Evolutionary conservation across 2,329 filamentous ascomycete genomes (phyloP), one percentile per base, ranked within the genome.

Genomic region (Cordyceps farinosa): DNA sequence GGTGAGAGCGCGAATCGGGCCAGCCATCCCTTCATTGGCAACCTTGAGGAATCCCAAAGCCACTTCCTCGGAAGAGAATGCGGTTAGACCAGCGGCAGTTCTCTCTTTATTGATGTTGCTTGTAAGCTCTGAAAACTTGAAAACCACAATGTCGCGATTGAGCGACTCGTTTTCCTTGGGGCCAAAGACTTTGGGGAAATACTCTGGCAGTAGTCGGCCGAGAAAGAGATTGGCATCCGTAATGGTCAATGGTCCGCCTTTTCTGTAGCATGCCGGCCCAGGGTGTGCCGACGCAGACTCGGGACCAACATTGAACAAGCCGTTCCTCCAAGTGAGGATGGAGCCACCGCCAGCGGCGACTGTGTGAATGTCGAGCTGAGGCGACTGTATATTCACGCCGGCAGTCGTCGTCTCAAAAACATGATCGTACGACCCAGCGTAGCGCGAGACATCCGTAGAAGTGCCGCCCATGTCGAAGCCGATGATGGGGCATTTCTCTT

Each of bases 301-400:
- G 1, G 89, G 89, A 0, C 89, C 89, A 6, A 91, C 89, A 1
- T 87, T 84, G 66, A 92, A 90, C 2, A 92, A 78, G 0, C 89
- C 89, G 65, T 91, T 91, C 64, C 83, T 84, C 81, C 86, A 91
- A 69, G 87, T 88, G 0, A 92, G 77, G 17, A 86, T 80, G 1
- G 85, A 89, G n/a, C 88, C 88, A 65, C 90, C 90, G 22, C 90
- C 89, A 7, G 90, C 89, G 30, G 90, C 90, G 5, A 92, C 89
- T 1, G 90, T 94, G 71, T 91, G 91, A 72, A 94, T 92, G 68
- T 93, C 90, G 1, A 93, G 82, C 70, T 93, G 90, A 0, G 90
- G 90, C 1, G 87, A 89, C 66, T 92, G 90, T 11, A 93, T 91
- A 1, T 89, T 88, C 1, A 93, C 86, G 13, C 90, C 90, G 0